Evolutionary conservation across 345 rosid genomes (phyloP).

Genomic region (Sonneratia alba): DNA sequence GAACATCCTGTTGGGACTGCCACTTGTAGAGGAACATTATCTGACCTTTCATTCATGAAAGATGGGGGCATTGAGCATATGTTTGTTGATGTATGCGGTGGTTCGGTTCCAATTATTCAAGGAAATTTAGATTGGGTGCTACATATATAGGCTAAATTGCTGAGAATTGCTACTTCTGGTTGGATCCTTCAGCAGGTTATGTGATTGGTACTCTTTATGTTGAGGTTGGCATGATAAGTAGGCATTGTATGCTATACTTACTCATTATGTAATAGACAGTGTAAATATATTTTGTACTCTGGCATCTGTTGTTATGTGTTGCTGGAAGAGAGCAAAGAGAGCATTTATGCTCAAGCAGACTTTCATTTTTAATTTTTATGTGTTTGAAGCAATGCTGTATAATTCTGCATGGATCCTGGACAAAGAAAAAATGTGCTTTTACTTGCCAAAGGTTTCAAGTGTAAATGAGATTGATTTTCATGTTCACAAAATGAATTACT

Average conservation of each 20-base stretch:
- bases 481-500: background rate
- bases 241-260: too few relatives aligned
- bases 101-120: too few relatives aligned
- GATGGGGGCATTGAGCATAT: background rate
- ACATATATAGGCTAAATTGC: background rate
- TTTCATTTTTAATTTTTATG: too few relatives aligned
- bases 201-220: too few relatives aligned
- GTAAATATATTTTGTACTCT: background rate
- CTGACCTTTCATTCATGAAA: background rate
- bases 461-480: background rate
- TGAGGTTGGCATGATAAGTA: too few relatives aligned
- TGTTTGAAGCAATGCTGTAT: background rate
- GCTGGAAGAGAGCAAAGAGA: too few relatives aligned
- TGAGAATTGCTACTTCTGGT: too few relatives aligned
- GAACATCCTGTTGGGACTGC: background rate
- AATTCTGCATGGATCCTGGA: background rate
- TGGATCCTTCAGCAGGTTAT: too few relatives aligned
- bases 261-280: too few relatives aligned
- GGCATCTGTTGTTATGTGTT: background rate
- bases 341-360: too few relatives aligned
- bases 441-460: background rate
- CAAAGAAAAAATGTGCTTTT: background rate
- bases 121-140: too few relatives aligned
- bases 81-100: too few relatives aligned
- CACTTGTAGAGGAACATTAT: background rate